Evolutionary conservation across 306 rosid genomes (phyloP).

Genomic region (Cyamopsis tetragonoloba): DNA sequence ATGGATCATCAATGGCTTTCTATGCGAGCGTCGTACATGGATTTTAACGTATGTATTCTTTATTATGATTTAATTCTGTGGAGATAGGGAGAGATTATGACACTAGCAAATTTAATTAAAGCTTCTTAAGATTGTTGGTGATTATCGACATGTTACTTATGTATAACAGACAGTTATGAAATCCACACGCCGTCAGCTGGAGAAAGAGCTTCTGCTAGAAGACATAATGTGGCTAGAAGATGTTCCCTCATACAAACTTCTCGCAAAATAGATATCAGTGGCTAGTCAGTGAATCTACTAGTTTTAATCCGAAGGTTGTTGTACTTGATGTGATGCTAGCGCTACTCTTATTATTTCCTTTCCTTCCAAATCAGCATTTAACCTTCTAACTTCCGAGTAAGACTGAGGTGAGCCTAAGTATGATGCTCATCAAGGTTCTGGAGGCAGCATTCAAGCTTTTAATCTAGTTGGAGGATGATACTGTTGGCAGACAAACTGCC

Average conservation of each 20-base stretch:
- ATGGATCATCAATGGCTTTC: conserved; percentile 98
- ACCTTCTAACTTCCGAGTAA: conserved; percentile 34
- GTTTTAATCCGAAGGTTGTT: conserved; percentile 39
- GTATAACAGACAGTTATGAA: conserved; percentile 86
- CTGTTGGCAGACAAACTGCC: conserved; percentile 15
- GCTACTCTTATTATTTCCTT: conserved; percentile 29
- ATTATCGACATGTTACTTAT: conserved; percentile 14
- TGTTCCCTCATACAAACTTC: conserved; percentile 83
- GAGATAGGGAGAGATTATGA: conserved; percentile 9
- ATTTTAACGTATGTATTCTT: conserved; percentile 79
- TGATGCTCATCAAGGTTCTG: conserved; percentile 38
- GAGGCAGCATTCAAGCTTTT: conserved; percentile 24
- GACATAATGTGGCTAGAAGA: conserved; percentile 76
- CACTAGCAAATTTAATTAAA: not conserved
- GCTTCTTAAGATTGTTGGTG: conserved; percentile 9
- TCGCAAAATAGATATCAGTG: conserved; percentile 47
- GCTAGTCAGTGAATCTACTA: conserved; percentile 22
- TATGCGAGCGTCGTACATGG: conserved; percentile 98
- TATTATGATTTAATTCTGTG: conserved; percentile 1
- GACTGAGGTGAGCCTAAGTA: conserved; percentile 21
- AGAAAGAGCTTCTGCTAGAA: conserved; percentile 84
- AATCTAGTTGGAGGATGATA: conserved; percentile 22
- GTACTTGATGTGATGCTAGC: conserved; percentile 47
- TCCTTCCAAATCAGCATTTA: conserved; percentile 34
- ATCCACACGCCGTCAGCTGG: conserved; percentile 86